Conservation (phyloP, 208 protist species). For the Phytomonas francai region DNA sequence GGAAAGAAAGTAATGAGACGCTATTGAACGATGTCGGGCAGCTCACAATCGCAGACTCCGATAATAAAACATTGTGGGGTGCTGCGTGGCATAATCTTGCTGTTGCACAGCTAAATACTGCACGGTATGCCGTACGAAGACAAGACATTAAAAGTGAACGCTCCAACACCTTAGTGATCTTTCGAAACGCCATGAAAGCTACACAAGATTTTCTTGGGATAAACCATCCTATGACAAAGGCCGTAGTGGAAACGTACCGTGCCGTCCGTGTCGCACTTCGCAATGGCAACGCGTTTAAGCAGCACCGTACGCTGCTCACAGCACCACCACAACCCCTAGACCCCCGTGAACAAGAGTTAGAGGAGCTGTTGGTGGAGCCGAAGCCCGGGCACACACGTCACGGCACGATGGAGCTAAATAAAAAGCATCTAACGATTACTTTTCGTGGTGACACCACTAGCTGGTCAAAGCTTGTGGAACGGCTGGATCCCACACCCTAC, state of each 20-base stretch:
- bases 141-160: conserved; percentile 31
- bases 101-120: conserved; percentile 81
- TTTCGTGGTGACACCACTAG: conserved; percentile 71
- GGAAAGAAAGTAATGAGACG: conserved; percentile 15
- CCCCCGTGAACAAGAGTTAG: conserved; percentile 51
- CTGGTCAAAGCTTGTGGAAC: conserved; percentile 57
- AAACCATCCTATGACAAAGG: conserved; percentile 73
- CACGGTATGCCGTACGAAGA: conserved; percentile 14
- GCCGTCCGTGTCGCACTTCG: conserved; percentile 49
- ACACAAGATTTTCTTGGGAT: conserved; percentile 70
- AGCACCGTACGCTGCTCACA: conserved; percentile 64
- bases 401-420: conserved; percentile 34
- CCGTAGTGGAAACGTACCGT: conserved; percentile 63
- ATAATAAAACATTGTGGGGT: conserved; percentile 78
- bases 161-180: conserved; percentile 56
- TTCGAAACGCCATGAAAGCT: conserved; percentile 82
- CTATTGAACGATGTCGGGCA: conserved; percentile 29
- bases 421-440: conserved; percentile 75
- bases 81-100: conserved; percentile 87
- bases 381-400: conserved; percentile 32
- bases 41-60: conserved; percentile 47
- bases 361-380: conserved; percentile 31
- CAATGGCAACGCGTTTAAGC: conserved; percentile 54
- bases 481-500: conserved; percentile 54
- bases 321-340: conserved; percentile 56